These are phyloP conservation scores for Scalesia atractyloides DNA, from an alignment of 129 eudicot genomes.

Conservation along the genomic window DNA sequence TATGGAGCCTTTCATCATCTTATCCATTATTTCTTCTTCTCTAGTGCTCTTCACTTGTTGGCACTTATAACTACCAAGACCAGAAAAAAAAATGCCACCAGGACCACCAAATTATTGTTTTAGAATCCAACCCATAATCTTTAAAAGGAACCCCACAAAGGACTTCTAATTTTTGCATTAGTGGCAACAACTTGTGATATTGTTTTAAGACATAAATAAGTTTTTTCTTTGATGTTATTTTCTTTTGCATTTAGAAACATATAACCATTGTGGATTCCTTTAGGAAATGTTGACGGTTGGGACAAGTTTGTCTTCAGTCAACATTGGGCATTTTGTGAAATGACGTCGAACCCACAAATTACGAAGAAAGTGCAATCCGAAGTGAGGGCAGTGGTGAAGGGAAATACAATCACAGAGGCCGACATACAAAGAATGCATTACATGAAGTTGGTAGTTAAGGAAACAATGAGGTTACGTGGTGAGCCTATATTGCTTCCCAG, in stretches of 20 bases:
- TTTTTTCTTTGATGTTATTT: too few relatives aligned
- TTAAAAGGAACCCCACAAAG: too few relatives aligned
- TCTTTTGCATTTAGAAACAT: too few relatives aligned
- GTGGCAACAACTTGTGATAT: too few relatives aligned
- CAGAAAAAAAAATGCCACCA: slow-evolving; percentile 24
- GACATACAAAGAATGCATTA: not conserved
- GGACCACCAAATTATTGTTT: slow-evolving; percentile 13
- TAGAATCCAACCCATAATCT: too few relatives aligned
- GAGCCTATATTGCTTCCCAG: not conserved
- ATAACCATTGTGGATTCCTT: too few relatives aligned
- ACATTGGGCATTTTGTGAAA: not conserved
- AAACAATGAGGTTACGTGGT: not conserved
- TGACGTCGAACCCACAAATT: not conserved
- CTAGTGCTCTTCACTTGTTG: slow-evolving; percentile 1
- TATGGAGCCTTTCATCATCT: slow-evolving; percentile 4
- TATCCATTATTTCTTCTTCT: not conserved
- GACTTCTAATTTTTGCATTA: too few relatives aligned
- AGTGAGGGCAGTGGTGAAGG: not conserved
- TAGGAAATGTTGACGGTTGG: not conserved
- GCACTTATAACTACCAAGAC: not conserved
- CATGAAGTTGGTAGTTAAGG: not conserved
- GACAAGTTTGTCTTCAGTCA: not conserved
- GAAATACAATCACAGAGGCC: not conserved
- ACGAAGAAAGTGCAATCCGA: not conserved
- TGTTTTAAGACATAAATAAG: too few relatives aligned